A percentile compares a stretch with the other conserved stretches of the same genome.
Evolutionary conservation across 2,329 filamentous ascomycete genomes (phyloP).

Genomic region (Diplocarpon rosae): DNA sequence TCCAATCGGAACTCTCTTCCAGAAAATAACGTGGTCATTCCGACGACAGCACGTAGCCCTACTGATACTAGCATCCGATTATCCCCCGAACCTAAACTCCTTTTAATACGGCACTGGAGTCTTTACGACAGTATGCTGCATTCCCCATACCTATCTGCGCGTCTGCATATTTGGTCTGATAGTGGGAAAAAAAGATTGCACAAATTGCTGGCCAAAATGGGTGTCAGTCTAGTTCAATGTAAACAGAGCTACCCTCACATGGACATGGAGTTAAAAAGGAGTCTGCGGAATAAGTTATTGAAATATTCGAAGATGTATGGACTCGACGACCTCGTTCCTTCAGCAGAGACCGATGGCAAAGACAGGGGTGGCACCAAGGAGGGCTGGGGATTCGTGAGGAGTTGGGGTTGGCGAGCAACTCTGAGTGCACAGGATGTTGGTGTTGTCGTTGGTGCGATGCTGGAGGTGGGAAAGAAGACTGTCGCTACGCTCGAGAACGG

Average conservation of each 20-base stretch:
- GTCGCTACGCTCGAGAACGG: conserved; percentile 20
- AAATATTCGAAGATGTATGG: conserved; percentile 92
- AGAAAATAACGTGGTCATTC: conserved; percentile 71
- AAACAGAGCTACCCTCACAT: conserved; percentile 96
- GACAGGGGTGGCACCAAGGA: conserved; percentile 67
- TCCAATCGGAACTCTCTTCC: conserved; percentile 49
- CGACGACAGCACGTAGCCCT: conserved; percentile 76
- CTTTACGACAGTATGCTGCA: conserved; percentile 98
- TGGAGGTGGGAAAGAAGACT: conserved; percentile 67
- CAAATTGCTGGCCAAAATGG: conserved; percentile 96
- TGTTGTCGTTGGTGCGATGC: conserved; percentile 81
- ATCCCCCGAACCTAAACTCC: conserved; percentile 85
- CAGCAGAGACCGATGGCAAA: conserved; percentile 58
- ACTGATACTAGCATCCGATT: conserved; percentile 87
- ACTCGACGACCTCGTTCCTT: conserved; percentile 83
- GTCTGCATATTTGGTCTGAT: conserved; percentile 91
- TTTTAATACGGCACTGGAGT: conserved; percentile 92
- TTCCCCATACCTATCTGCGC: conserved; percentile 84
- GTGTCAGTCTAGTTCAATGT: conserved; percentile 84
- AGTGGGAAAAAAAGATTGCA: conserved; percentile 77
- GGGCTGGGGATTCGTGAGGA: conserved; percentile 93
- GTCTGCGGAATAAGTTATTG: conserved; percentile 71
- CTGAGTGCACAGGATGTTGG: conserved; percentile 87
- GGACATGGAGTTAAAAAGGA: conserved; percentile 93
- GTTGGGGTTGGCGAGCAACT: conserved; percentile 96